phyloP scores from a whole-genome alignment of 2,329 filamentous ascomycete genomes.

The Xenoacremonium recifei region DNA sequence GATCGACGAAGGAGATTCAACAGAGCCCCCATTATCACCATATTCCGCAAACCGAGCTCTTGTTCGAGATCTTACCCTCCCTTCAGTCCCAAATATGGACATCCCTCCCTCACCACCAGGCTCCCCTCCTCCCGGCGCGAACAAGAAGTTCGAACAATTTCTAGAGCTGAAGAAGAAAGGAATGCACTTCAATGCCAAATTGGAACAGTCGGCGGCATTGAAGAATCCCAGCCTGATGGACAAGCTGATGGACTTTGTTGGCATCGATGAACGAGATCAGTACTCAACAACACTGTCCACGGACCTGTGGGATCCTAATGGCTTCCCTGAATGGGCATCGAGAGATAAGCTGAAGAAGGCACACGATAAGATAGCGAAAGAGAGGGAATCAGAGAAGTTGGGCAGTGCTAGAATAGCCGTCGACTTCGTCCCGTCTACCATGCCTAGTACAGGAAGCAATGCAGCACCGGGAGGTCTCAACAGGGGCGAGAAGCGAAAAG shows the following conservation, averaged over 20 bases:
- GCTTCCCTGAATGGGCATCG: conserved; percentile 55
- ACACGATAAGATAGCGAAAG: conserved; percentile 45
- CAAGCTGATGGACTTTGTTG: conserved; percentile 70
- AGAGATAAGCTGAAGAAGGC: conserved; percentile 48
- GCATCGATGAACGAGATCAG: conserved; percentile 49
- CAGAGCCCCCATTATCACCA: conserved; percentile 53
- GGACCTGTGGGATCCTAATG: conserved; percentile 57
- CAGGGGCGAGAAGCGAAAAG: conserved; percentile 32
- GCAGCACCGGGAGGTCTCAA: conserved; percentile 20
- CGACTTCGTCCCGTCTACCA: conserved; percentile 47
- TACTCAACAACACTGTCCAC: conserved; percentile 62
- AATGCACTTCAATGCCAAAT: conserved; percentile 74
- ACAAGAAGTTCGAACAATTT: conserved; percentile 71
- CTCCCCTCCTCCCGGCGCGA: conserved; percentile 51
- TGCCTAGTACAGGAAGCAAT: conserved; percentile 17
- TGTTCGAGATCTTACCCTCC: conserved; percentile 71
- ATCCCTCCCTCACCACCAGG: conserved; percentile 73
- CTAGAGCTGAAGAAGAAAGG: conserved; percentile 74
- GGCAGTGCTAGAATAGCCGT: conserved; percentile 41
- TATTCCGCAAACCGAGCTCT: conserved; percentile 64
- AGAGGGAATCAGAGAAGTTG: conserved; percentile 43
- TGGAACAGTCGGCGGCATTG: conserved; percentile 65
- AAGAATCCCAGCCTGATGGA: conserved; percentile 71
- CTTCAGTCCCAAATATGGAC: conserved; percentile 66
- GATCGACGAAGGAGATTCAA: conserved; percentile 16